Evolutionary conservation across 2,329 filamentous ascomycete species (phyloP), one percentile per base, ranked within the genome.

Genomic region (Periglandula ipomoeae): DNA sequence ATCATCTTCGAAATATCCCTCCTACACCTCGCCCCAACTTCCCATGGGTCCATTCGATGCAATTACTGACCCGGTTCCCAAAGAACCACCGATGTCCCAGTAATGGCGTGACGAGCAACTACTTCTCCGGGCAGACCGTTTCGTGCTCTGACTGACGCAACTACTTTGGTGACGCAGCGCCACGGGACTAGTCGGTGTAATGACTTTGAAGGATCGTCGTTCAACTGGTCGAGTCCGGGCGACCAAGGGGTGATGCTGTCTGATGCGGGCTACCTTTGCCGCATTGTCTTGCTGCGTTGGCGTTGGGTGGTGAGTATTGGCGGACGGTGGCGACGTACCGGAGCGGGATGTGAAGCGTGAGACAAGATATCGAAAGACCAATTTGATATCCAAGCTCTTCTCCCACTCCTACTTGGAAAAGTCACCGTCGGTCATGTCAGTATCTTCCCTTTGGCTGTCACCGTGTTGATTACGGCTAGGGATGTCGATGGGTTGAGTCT

Each of bases 351-450:
- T 73, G 64, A 95, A 91, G 51, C 87, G 82, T 17, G 81, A 85
- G 50, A 84, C 80, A 26, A 95, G 75, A 61, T 93, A 97, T 44
- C 84, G 82, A 70, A 97, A 97, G 30, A 97, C 87, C 64, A 95
- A 85, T 61, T 86, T 87, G 55, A 96, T 80, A 60, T 97, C 90
- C 5, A 97, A 76, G 47, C 95, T 87, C 52, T 85, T 83, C 67
- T 97, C 90, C 93, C 93, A 98, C 61, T 95, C 93, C 32, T 93
- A 87, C 58, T 87, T 74, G 1, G 76, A 79, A 53, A 81, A 81
- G 0, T 64, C 50, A 15, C 35, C 32, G 39, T 61, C 60, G 41
- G 55, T 53, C 55, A 60, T 57, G 4, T 52, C 48, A 15, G 53
- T 47, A 30, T 64, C 60, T 22, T 61, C 48, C 27, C 55, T 58